A percentile compares a stretch with the other conserved stretches of the same genome.
Conservation (phyloP, 2,329 filamentous ascomycete species). For the Alternaria conjuncta region DNA sequence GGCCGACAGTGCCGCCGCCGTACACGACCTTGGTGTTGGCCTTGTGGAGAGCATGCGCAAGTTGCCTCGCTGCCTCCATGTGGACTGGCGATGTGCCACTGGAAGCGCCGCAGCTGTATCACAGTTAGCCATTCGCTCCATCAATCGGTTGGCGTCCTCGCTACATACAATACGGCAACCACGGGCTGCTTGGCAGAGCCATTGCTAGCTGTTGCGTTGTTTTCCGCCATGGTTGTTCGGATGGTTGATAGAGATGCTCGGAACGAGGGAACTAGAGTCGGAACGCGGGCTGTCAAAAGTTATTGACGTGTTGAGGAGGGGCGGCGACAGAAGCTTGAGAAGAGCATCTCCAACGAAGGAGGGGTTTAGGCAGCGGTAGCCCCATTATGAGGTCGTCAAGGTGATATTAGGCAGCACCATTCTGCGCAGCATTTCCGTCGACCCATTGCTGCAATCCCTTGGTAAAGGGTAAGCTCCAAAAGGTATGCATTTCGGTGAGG, state of each 20-base stretch:
- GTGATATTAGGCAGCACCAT: neutral
- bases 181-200: conserved; percentile 59
- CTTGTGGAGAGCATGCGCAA: conserved; percentile 76
- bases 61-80: conserved; percentile 75
- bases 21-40: conserved; percentile 87
- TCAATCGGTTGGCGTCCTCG: neutral
- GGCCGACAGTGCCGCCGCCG: conserved; percentile 89
- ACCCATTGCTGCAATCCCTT: conserved; percentile 9
- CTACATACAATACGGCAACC: conserved; percentile 82
- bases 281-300: conserved; percentile 9
- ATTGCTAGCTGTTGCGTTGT: conserved; percentile 15
- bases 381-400: neutral
- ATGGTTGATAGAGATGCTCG: conserved; percentile 2
- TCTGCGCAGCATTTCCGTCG: neutral
- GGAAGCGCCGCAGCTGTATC: conserved; percentile 78
- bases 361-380: neutral
- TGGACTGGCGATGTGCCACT: conserved; percentile 75
- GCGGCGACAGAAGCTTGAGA: conserved; percentile 1
- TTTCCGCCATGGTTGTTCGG: conserved; percentile 27
- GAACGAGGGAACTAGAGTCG: conserved; percentile 15
- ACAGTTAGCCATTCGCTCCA: conserved; percentile 12
- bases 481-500: conserved; percentile 9
- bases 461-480: neutral
- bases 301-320: conserved; percentile 10
- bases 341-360: neutral